Conservation (phyloP, 1,284 basidiomycete genomes). For the Trametes pubescens region DNA sequence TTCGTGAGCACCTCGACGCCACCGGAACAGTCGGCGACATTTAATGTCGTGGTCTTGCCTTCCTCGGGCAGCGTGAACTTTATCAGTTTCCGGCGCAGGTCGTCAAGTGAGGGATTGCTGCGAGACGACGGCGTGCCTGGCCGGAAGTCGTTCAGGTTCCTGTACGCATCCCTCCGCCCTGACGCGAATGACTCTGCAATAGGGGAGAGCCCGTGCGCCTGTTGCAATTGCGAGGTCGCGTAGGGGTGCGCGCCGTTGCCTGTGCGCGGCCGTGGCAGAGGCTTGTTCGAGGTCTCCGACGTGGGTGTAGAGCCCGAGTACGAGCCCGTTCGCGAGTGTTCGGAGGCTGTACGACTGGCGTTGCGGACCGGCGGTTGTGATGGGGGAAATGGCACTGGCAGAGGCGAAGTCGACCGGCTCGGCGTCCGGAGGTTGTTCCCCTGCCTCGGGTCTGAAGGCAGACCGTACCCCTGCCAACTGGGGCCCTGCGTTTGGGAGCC, state of each 20-base stretch:
- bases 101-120: slow-evolving; percentile 70
- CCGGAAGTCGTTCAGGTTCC: slow-evolving; percentile 53
- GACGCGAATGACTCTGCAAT: slow-evolving; percentile 69
- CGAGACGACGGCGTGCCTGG: slow-evolving; percentile 54
- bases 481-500: slow-evolving; percentile 43
- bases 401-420: slow-evolving; percentile 57
- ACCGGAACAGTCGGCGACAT: slow-evolving; percentile 79
- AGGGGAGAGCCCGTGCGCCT: slow-evolving; percentile 62
- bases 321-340: slow-evolving; percentile 54
- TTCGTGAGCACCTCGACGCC: slow-evolving; percentile 88
- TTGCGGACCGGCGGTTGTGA: slow-evolving; percentile 45
- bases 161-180: slow-evolving; percentile 43
- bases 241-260: slow-evolving; percentile 41
- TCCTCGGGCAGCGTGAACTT: slow-evolving; percentile 89
- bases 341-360: slow-evolving; percentile 38
- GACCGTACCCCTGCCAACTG: slow-evolving; percentile 61
- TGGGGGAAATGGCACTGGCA: slow-evolving; percentile 56
- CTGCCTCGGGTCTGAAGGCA: slow-evolving; percentile 68
- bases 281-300: slow-evolving; percentile 38
- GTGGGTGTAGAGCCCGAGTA: slow-evolving; percentile 39
- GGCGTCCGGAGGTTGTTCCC: slow-evolving; percentile 53
- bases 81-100: slow-evolving; percentile 81
- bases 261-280: slow-evolving; percentile 49
- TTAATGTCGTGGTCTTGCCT: slow-evolving; percentile 77
- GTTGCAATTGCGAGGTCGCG: slow-evolving; percentile 39